These are phyloP conservation scores for Tylopilus felleus DNA, from an alignment of 768 basidiomycete genomes.

Conservation along the genomic window DNA sequence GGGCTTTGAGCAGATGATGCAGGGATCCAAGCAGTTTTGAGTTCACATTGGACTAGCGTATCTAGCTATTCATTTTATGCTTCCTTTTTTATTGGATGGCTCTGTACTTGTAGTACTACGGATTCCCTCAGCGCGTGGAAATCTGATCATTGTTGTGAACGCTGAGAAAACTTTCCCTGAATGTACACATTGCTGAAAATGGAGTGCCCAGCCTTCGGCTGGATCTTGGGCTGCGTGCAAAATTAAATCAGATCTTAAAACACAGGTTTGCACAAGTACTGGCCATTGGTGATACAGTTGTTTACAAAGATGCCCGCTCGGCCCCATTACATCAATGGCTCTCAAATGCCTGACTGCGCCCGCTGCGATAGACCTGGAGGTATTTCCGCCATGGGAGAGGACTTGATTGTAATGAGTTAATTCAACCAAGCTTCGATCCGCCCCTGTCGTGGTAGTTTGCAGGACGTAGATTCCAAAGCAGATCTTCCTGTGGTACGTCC, in stretches of 20 bases:
- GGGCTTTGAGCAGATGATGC: constrained; percentile 20
- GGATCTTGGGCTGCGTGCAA: neutral
- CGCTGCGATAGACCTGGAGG: constrained; percentile 9
- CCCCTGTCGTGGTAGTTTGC: constrained; percentile 21
- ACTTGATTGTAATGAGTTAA: constrained; percentile 8
- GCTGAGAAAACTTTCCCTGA: constrained; percentile 6
- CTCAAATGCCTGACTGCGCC: neutral
- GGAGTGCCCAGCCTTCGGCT: neutral
- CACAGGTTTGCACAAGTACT: constrained; percentile 3
- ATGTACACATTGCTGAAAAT: constrained; percentile 7
- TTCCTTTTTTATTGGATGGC: constrained; percentile 7
- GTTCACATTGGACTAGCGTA: constrained; percentile 22
- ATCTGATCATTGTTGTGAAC: neutral
- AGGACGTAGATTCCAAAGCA: constrained; percentile 13
- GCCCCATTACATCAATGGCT: neutral
- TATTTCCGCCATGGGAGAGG: constrained; percentile 19
- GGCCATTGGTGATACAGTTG: neutral
- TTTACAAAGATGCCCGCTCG: neutral
- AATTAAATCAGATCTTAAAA: neutral
- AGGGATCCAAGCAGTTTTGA: constrained; percentile 7
- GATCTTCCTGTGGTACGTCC: constrained; percentile 18
- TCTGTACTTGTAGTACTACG: constrained; percentile 17
- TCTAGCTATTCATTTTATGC: constrained; percentile 21
- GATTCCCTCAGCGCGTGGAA: constrained; percentile 9
- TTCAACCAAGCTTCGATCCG: constrained; percentile 19